phyloP scores from a whole-genome alignment of 2,329 filamentous ascomycete species.

The Atkinsonella texensis region DNA sequence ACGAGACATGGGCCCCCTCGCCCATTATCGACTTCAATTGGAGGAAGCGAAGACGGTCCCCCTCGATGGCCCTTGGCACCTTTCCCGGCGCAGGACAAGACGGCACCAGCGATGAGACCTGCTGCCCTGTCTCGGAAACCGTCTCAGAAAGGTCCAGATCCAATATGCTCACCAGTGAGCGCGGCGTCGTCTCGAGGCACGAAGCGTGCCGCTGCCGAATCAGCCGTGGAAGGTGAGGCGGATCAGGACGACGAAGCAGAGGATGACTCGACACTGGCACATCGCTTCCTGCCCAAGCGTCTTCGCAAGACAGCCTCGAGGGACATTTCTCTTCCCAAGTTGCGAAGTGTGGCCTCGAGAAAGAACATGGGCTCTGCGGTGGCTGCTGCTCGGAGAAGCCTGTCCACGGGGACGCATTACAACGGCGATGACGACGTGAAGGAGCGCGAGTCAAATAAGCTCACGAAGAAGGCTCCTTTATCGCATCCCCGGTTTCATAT shows the following conservation, averaged over 20 bases:
- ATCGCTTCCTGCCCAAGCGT: constrained; percentile 24
- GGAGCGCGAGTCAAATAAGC: constrained; percentile 12
- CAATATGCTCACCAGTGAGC: constrained; percentile 22
- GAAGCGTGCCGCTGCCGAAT: constrained; percentile 32
- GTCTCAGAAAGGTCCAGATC: constrained; percentile 10
- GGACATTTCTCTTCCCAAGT: constrained; percentile 24
- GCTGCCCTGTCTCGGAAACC: constrained; percentile 7
- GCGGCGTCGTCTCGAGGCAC: constrained; percentile 31
- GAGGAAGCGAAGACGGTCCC: constrained; percentile 9
- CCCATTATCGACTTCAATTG: constrained; percentile 10
- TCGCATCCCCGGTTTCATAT: background rate
- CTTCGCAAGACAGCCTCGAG: constrained; percentile 39
- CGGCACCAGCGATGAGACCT: background rate
- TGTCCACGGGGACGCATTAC: background rate
- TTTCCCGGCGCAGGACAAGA: constrained; percentile 8
- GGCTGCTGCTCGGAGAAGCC: constrained; percentile 1
- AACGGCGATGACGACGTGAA: background rate
- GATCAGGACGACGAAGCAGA: constrained; percentile 8
- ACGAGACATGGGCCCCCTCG: constrained; percentile 24
- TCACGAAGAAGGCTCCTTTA: constrained; percentile 13
- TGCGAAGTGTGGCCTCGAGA: constrained; percentile 18
- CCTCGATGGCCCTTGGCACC: constrained; percentile 18
- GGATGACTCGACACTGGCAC: constrained; percentile 12
- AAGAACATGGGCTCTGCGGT: constrained; percentile 5
- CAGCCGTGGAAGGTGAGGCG: constrained; percentile 14